These are phyloP conservation scores for Parathielavia appendiculata DNA, from an alignment of 495 filamentous ascomycete species.

Conservation along the genomic window DNA sequence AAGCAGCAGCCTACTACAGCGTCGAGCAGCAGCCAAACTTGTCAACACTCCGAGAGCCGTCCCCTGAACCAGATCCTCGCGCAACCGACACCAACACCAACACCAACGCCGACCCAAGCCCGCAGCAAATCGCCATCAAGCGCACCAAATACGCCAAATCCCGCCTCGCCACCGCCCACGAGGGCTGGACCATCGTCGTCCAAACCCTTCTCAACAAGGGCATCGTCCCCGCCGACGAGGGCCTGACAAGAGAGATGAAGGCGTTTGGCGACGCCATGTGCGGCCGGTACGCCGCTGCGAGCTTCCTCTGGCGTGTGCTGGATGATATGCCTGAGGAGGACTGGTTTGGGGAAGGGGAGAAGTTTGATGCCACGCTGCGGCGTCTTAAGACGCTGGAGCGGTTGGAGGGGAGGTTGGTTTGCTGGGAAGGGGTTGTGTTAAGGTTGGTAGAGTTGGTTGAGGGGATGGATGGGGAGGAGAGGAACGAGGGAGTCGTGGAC, in stretches of 20 bases:
- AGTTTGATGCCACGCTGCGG: constrained; percentile 1
- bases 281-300: neutral
- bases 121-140: constrained; percentile 6
- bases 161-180: constrained; percentile 10
- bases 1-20: neutral
- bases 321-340: neutral
- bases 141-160: neutral
- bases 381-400: constrained; percentile 5
- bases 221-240: neutral
- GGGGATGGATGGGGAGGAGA: neutral
- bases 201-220: neutral
- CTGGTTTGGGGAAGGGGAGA: constrained; percentile 3
- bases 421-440: constrained; percentile 10
- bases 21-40: neutral
- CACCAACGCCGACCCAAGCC: neutral
- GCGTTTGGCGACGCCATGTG: constrained; percentile 2
- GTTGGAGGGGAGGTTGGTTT: constrained; percentile 4
- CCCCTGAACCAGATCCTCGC: too few relatives aligned
- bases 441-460: constrained; percentile 7
- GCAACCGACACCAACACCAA: neutral
- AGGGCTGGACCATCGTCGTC: constrained; percentile 2
- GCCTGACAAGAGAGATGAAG: neutral
- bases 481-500: neutral
- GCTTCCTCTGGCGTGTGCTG: constrained; percentile 6
- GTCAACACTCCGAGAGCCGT: neutral